Percentiles rank a stretch among this genome's conserved stretches.
These are phyloP conservation scores for Acacia pycnantha DNA, from an alignment of 331 rosid genomes.

Conservation along the genomic window DNA sequence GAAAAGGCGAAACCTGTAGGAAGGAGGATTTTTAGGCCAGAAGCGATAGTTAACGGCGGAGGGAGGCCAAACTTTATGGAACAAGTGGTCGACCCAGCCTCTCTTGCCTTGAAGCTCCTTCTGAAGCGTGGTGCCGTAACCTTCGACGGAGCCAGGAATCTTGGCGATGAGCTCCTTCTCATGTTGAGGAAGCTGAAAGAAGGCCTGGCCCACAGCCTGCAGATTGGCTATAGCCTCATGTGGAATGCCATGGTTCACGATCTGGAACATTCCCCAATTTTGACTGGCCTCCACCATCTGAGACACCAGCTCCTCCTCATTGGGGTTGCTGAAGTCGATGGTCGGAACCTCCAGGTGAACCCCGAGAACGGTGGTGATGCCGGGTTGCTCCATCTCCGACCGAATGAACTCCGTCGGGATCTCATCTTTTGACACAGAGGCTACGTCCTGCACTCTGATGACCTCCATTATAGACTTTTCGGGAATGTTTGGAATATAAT, in stretches of 20 bases:
- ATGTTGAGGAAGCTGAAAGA: conserved; percentile 56
- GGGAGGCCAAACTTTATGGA: conserved; percentile 68
- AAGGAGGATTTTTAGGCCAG: conserved; percentile 66
- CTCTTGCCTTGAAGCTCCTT: conserved; percentile 60
- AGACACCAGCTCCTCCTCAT: conserved; percentile 25
- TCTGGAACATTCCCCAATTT: conserved; percentile 70
- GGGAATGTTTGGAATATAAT: background rate
- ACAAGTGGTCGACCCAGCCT: conserved; percentile 83
- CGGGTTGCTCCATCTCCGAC: conserved; percentile 60
- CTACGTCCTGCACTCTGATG: conserved; percentile 55
- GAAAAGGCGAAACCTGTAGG: conserved; percentile 49
- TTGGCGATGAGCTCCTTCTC: conserved; percentile 58
- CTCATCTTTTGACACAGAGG: conserved; percentile 23
- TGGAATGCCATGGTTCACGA: conserved; percentile 71
- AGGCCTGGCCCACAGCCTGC: conserved; percentile 55
- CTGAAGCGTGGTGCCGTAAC: conserved; percentile 59
- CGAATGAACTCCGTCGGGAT: conserved; percentile 55
- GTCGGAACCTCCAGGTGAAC: conserved; percentile 51
- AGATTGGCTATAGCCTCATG: conserved; percentile 37
- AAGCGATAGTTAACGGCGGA: conserved; percentile 50
- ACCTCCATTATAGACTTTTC: conserved; percentile 27
- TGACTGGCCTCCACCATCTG: conserved; percentile 42
- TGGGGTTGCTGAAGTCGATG: conserved; percentile 43
- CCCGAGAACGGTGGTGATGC: conserved; percentile 56
- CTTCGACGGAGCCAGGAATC: conserved; percentile 44